Base-by-base conservation (phyloP, 352 stramenopile species). In the Globisporangium canariense region DNA sequence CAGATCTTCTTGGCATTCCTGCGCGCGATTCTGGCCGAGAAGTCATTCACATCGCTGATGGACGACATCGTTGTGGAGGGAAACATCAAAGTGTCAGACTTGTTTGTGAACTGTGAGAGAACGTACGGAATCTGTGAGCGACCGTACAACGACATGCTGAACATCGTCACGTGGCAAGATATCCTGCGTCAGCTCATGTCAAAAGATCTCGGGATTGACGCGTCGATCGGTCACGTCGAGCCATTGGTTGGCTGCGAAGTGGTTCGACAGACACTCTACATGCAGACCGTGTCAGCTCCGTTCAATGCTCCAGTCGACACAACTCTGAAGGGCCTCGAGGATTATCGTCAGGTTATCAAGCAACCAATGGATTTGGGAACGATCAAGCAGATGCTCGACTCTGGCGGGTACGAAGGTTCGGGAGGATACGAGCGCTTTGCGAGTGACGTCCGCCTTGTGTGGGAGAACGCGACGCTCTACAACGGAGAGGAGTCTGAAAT, bases 311-410 rank as follows among this genome's bases (percentile, higher is more conserved):
- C 91, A 4, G 91, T 97, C 13, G 87, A 97, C 58, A 88, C 72
- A 43, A 77, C 75, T 28, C 43, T 78, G 7, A 87, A 96, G 59
- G 87, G 87, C 3, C 68, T 98, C 2, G 77, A 93, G 68, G 90
- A 97, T 66, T 98, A 98, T 54, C 59, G 77, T 7, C 73, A 94
- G 38, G 68, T 94, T 46, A 74, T 98, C 22, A 97, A 96, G 66
- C 77, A 79, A 25, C 91, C 91, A 20, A 97, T 97, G 87, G 91
- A 98, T 77, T 65, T 98, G 16, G 85, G 88, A 7, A 97, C 90
- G 14, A 90, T 98, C 40, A 89, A 89, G 59, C 78, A 77, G 38
- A 86, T 77, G 34, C 77, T 96, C 22, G 81, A 92, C 63, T 80
- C 68, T 22, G 87, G 85, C 51, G 64, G 65, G n/a, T 96, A 96